Conservation (phyloP, 2,329 filamentous ascomycete genomes). For the Graphilbum fragrans region DNA sequence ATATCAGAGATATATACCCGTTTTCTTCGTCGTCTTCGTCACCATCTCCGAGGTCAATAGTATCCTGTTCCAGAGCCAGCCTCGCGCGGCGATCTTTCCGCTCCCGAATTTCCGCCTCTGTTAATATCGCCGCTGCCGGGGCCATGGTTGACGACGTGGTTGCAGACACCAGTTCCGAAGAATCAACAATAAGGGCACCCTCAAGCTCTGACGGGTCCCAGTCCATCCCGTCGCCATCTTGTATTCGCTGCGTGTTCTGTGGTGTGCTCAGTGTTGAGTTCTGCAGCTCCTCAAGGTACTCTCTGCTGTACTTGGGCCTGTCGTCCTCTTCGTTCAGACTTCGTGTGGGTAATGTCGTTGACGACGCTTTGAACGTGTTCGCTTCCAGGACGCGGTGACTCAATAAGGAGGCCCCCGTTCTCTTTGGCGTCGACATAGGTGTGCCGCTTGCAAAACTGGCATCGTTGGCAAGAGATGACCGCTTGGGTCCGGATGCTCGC, state of each 20-base stretch:
- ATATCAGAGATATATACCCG: constrained; percentile 18
- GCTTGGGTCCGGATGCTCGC: constrained; percentile 45
- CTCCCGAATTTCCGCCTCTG: constrained; percentile 57
- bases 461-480: constrained; percentile 63
- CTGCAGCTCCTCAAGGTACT: constrained; percentile 76
- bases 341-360: constrained; percentile 41
- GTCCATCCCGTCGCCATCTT: constrained; percentile 38
- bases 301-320: constrained; percentile 71
- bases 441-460: constrained; percentile 20
- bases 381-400: constrained; percentile 20
- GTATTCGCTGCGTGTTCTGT: constrained; percentile 38
- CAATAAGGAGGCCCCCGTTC: constrained; percentile 18
- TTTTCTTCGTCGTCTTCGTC: constrained; percentile 33
- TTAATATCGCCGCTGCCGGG: background rate
- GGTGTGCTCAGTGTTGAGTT: constrained; percentile 78
- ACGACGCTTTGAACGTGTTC: constrained; percentile 27
- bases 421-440: background rate
- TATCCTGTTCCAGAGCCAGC: constrained; percentile 56
- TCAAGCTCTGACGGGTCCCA: constrained; percentile 50
- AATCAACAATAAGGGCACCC: constrained; percentile 51
- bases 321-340: constrained; percentile 35
- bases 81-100: constrained; percentile 85
- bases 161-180: constrained; percentile 23
- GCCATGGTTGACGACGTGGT: constrained; percentile 1
- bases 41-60: constrained; percentile 51